Conservation (phyloP, 148 eudicot species). For the Diospyros lotus region DNA sequence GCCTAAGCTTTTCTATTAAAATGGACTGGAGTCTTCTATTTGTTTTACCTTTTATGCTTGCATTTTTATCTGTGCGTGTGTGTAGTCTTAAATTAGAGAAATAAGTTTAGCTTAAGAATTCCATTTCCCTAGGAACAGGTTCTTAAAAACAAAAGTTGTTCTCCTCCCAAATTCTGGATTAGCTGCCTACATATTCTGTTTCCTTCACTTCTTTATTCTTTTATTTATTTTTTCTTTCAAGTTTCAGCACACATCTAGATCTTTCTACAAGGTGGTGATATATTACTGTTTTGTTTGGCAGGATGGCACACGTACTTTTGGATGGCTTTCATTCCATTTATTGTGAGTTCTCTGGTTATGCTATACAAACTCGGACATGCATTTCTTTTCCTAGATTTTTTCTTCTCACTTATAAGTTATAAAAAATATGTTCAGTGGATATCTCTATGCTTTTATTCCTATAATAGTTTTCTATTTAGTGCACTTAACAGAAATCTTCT, state of each 20-base stretch:
- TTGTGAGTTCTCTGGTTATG: conserved; percentile 26
- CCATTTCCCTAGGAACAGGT: not conserved
- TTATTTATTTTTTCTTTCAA: not conserved
- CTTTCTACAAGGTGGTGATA: not conserved
- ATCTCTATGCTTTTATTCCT: not conserved
- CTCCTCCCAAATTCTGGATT: conserved; percentile 5
- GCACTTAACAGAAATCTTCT: not conserved
- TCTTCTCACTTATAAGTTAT: not conserved
- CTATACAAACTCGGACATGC: not conserved
- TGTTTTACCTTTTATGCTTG: not conserved
- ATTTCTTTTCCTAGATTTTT: too few relatives aligned
- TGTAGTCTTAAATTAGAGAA: not conserved
- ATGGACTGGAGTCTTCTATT: not conserved
- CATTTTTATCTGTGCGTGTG: not conserved
- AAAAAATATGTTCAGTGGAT: not conserved
- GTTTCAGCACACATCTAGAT: not conserved
- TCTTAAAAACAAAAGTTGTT: not conserved
- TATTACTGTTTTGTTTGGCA: conserved; percentile 22
- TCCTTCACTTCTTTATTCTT: not conserved
- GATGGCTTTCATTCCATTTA: conserved; percentile 81
- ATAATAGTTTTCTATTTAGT: too few relatives aligned
- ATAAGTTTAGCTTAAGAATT: not conserved
- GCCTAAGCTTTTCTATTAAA: too few relatives aligned
- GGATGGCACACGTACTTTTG: conserved; percentile 96
- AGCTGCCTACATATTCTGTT: not conserved